Conservation (phyloP, 78 protist species). For the Dictyostelium citrinum region DNA sequence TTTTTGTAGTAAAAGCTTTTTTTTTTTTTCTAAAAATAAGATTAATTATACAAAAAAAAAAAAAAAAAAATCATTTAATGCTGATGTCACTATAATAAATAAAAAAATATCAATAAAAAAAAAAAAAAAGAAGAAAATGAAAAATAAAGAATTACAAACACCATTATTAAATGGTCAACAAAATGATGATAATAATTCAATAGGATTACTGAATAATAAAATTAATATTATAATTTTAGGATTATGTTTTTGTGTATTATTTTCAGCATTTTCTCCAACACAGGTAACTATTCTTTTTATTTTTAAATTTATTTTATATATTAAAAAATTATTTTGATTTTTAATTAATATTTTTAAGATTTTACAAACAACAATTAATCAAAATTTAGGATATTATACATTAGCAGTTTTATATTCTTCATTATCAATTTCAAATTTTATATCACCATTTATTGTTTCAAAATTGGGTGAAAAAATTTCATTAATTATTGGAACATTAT, state of each 20-base stretch:
- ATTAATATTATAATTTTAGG: conserved; percentile 40
- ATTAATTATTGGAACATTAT: conserved; percentile 19
- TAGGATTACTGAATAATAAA: not conserved
- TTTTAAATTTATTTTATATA: not conserved
- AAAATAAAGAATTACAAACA: not conserved
- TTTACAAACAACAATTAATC: conserved; percentile 52
- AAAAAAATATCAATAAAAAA: too few relatives aligned
- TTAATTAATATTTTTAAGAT: not conserved
- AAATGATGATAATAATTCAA: not conserved
- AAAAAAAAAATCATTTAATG: too few relatives aligned
- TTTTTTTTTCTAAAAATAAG: too few relatives aligned
- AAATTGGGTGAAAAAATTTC: conserved; percentile 22
- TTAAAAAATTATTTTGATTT: too few relatives aligned
- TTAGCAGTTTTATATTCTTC: conserved; percentile 24
- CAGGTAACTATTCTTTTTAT: conserved; percentile 20
- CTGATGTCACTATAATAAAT: not conserved
- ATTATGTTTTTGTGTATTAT: conserved; percentile 37
- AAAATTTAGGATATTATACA: conserved; percentile 22
- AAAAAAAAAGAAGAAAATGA: not conserved
- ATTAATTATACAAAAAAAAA: not conserved
- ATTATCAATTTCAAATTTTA: conserved; percentile 35
- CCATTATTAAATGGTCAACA: not conserved
- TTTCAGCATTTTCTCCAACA: conserved; percentile 53
- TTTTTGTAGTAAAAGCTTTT: too few relatives aligned
- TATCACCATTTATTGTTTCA: conserved; percentile 47